Evolutionary conservation across 1,284 basidiomycete species (phyloP).

Genomic region (Moniliella sp.): DNA sequence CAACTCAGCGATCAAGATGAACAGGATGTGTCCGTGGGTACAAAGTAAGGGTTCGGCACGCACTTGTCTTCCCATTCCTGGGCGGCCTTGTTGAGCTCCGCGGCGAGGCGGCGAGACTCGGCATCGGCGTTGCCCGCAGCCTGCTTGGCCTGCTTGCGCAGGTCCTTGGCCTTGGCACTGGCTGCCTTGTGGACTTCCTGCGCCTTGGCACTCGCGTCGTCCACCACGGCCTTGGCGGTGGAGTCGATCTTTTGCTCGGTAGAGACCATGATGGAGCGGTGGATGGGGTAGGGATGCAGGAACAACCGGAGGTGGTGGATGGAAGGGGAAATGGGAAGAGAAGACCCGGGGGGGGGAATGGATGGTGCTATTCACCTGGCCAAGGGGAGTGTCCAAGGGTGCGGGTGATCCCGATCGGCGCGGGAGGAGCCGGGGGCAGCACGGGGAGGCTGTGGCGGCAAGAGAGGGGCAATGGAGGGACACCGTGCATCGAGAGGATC

Average conservation of each 20-base stretch:
- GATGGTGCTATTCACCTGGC: too few relatives aligned
- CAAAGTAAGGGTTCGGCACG: background rate
- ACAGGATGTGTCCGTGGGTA: background rate
- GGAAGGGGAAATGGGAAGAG: too few relatives aligned
- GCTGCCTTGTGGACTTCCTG: too few relatives aligned
- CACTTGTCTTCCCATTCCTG: background rate
- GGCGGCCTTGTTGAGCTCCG: background rate
- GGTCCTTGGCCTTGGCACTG: background rate
- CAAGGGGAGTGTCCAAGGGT: too few relatives aligned
- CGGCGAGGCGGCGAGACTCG: background rate
- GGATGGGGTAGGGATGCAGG: background rate
- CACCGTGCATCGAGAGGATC: too few relatives aligned
- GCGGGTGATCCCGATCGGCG: too few relatives aligned
- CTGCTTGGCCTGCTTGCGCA: background rate
- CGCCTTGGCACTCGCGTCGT: too few relatives aligned
- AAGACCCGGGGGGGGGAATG: too few relatives aligned
- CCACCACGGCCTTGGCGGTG: background rate
- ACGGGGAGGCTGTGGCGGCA: too few relatives aligned
- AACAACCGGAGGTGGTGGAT: too few relatives aligned
- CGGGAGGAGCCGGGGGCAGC: too few relatives aligned
- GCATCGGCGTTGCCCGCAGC: background rate
- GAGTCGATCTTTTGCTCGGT: slow-evolving; percentile 2
- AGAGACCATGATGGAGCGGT: background rate
- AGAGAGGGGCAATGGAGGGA: too few relatives aligned
- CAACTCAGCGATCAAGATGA: background rate